These are phyloP conservation scores for Leccinum huronense DNA, from an alignment of 1,284 basidiomycete species.

Conservation along the genomic window DNA sequence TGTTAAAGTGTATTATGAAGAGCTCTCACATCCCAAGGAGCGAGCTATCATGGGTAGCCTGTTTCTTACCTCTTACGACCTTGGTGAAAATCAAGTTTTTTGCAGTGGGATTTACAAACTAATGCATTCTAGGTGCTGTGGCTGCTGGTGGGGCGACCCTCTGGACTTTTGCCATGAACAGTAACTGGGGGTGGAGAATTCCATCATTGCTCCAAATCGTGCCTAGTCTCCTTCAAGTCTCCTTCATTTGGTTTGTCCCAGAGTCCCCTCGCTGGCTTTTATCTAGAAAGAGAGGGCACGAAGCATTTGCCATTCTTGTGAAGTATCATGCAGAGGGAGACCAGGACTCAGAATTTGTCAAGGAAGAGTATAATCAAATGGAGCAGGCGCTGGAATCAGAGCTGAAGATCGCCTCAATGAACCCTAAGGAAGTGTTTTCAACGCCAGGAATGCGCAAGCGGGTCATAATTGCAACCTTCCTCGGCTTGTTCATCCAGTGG, in stretches of 20 bases:
- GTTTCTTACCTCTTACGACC: conserved; percentile 11
- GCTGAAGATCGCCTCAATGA: conserved; percentile 5
- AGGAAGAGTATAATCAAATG: conserved; percentile 42
- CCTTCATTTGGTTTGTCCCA: conserved; percentile 49
- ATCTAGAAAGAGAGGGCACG: conserved; percentile 47
- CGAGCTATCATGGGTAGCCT: conserved; percentile 18
- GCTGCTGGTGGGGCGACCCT: conserved; percentile 38
- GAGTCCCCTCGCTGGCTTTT: conserved; percentile 64
- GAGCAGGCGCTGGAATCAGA: conserved; percentile 40
- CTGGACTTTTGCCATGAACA: conserved; percentile 47
- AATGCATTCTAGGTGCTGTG: conserved; percentile 12
- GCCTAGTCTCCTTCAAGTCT: conserved; percentile 48
- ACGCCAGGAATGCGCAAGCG: conserved; percentile 17
- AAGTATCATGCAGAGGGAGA: conserved; percentile 24
- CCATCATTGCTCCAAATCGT: conserved; percentile 56
- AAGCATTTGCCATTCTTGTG: conserved; percentile 28
- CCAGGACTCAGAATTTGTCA: conserved; percentile 16
- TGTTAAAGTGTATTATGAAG: conserved; percentile 7
- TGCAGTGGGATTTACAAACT: neutral
- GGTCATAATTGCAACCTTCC: conserved; percentile 11
- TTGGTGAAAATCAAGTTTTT: conserved; percentile 8
- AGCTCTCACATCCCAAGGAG: conserved; percentile 27
- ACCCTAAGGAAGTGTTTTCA: conserved; percentile 4
- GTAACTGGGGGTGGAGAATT: conserved; percentile 55
- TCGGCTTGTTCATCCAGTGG: conserved; percentile 52